phyloP scores from a whole-genome alignment of 2,329 filamentous ascomycete genomes.

The Mycosphaerella arachidis region DNA sequence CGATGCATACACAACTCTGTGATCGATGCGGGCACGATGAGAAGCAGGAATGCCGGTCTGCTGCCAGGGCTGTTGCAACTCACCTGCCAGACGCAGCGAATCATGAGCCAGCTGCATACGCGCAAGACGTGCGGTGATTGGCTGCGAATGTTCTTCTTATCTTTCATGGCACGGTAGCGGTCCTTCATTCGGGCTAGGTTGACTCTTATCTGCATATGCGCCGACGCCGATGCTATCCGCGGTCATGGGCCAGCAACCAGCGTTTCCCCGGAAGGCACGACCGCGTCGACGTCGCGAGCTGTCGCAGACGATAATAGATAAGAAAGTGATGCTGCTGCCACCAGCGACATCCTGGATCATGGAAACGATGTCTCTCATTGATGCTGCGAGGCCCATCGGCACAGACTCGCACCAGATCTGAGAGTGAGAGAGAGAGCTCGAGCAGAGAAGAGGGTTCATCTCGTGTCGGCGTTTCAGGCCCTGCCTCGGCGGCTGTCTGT shows the following conservation, averaged over 20 bases:
- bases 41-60: constrained; percentile 2
- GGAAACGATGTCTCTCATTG: neutral
- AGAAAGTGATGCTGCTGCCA: neutral
- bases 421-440: too few relatives aligned
- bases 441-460: neutral
- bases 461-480: neutral
- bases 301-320: neutral
- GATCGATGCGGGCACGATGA: constrained; percentile 1
- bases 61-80: neutral
- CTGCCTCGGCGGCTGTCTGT: neutral
- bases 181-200: neutral
- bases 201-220: neutral
- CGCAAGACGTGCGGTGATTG: neutral
- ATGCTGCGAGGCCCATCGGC: too few relatives aligned
- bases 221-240: neutral
- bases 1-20: constrained; percentile 2
- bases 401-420: too few relatives aligned
- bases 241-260: neutral
- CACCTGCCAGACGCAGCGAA: neutral
- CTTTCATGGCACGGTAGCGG: neutral
- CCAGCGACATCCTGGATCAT: neutral
- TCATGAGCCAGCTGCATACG: neutral
- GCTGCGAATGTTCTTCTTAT: neutral
- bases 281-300: neutral
- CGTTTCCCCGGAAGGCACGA: neutral